Conservation (phyloP, 192 early-diverging fungal genomes). For the Umbelopsis ramanniana region DNA sequence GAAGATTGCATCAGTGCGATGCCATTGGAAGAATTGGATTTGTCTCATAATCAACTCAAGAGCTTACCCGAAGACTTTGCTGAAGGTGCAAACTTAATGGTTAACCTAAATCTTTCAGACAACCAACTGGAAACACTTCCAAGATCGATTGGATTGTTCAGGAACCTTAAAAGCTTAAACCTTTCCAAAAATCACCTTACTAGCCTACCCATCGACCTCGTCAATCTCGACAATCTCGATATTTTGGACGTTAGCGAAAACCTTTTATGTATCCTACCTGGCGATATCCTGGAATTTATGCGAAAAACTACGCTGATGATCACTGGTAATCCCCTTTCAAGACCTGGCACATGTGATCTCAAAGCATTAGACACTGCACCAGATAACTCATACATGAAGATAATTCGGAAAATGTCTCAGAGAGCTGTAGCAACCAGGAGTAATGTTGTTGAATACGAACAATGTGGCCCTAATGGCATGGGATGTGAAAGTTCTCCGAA, state of each 20-base stretch:
- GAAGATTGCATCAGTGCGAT: conserved; percentile 46
- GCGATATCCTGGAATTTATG: conserved; percentile 41
- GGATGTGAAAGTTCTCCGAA: conserved; percentile 22
- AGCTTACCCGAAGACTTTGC: conserved; percentile 46
- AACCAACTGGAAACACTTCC: conserved; percentile 58
- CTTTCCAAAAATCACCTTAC: conserved; percentile 45
- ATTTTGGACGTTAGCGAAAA: conserved; percentile 43
- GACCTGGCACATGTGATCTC: conserved; percentile 39
- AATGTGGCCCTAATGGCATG: conserved; percentile 33
- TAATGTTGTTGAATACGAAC: not conserved
- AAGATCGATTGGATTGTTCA: conserved; percentile 47
- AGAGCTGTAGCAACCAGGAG: conserved; percentile 26
- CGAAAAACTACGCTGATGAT: conserved; percentile 50
- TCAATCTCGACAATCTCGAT: conserved; percentile 30
- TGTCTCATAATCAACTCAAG: conserved; percentile 53
- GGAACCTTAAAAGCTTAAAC: conserved; percentile 27
- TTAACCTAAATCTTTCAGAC: conserved; percentile 43
- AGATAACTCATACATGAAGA: conserved; percentile 23
- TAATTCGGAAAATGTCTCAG: conserved; percentile 36
- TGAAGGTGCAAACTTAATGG: conserved; percentile 24
- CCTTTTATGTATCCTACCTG: conserved; percentile 40
- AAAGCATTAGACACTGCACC: not conserved
- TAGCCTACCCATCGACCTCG: conserved; percentile 33
- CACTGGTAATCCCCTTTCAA: conserved; percentile 57
- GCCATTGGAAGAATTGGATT: conserved; percentile 52